Conservation (phyloP, 306 rosid genomes). For the Malus asiatica region DNA sequence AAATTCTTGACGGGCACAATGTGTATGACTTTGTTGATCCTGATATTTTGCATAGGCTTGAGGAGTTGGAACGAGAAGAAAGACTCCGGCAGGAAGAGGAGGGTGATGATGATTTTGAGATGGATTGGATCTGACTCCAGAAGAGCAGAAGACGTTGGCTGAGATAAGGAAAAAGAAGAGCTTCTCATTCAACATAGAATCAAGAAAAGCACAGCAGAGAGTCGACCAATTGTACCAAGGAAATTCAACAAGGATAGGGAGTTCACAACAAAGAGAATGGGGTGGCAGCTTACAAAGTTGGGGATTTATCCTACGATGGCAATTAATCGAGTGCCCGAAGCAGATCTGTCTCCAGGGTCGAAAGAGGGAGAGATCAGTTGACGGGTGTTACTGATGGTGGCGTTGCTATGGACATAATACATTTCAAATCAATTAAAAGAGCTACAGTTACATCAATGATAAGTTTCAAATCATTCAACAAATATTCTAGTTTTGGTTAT, state of each 20-base stretch:
- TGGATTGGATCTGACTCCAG: constrained; percentile 51
- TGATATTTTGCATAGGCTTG: constrained; percentile 64
- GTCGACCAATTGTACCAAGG: constrained; percentile 72
- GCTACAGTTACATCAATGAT: too few species aligned
- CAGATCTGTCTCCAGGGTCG: constrained; percentile 53
- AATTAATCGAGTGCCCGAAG: constrained; percentile 56
- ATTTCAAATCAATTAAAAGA: too few species aligned
- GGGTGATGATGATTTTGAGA: constrained; percentile 51
- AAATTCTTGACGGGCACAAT: constrained; percentile 86
- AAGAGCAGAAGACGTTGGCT: constrained; percentile 54
- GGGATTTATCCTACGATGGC: constrained; percentile 71
- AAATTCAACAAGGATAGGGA: constrained; percentile 60
- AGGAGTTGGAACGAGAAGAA: constrained; percentile 79
- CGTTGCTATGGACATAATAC: background rate
- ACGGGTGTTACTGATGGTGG: constrained; percentile 30
- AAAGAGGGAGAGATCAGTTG: constrained; percentile 68
- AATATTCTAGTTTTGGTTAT: too few species aligned
- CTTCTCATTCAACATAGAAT: constrained; percentile 70
- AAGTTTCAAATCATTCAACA: too few species aligned
- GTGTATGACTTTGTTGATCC: constrained; percentile 80
- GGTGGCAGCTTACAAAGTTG: background rate
- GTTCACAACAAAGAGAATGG: constrained; percentile 63
- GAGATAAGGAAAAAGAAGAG: constrained; percentile 66
- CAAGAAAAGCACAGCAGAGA: constrained; percentile 84
- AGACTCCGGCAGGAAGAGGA: constrained; percentile 46